Percentiles rank a stretch among this genome's conserved stretches.
phyloP scores from a whole-genome alignment of 345 rosid genomes.

The Populus pruinosa region DNA sequence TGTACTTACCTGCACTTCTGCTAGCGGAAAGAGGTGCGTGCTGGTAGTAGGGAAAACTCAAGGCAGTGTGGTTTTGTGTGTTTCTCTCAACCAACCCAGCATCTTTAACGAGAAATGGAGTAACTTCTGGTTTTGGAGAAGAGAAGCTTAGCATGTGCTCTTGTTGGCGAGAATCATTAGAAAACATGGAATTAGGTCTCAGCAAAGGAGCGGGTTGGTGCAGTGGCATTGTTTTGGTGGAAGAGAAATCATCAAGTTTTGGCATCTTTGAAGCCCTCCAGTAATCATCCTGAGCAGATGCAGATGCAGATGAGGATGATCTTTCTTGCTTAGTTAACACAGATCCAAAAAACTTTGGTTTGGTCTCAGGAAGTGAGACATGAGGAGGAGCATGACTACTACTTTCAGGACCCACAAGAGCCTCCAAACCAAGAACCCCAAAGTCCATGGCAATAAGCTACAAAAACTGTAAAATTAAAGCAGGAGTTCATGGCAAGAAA shows the following conservation, averaged over 20 bases:
- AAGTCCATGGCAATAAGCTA: slow-evolving; percentile 43
- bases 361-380: slow-evolving; percentile 19
- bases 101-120: slow-evolving; percentile 24
- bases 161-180: slow-evolving; percentile 29
- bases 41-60: slow-evolving; percentile 31
- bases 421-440: slow-evolving; percentile 47
- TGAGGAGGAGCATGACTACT: slow-evolving; percentile 32
- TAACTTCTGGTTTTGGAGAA: slow-evolving; percentile 40
- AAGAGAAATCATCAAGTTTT: slow-evolving; percentile 35
- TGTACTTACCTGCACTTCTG: slow-evolving; percentile 39
- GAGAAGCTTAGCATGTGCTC: slow-evolving; percentile 62
- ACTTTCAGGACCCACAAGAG: slow-evolving; percentile 34
- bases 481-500: slow-evolving; percentile 35
- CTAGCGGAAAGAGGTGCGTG: slow-evolving; percentile 17
- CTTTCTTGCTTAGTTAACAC: slow-evolving; percentile 36
- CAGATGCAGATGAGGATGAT: slow-evolving; percentile 29
- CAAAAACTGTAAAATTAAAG: slow-evolving; percentile 26
- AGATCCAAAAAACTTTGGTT: slow-evolving; percentile 34
- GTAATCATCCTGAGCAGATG: slow-evolving; percentile 35
- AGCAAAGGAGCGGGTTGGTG: slow-evolving; percentile 38
- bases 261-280: slow-evolving; percentile 36
- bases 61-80: slow-evolving; percentile 21
- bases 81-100: slow-evolving; percentile 33
- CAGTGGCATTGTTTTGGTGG: slow-evolving; percentile 41
- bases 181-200: slow-evolving; percentile 49